phyloP scores from a whole-genome alignment of 805 yeast genomes.

The Lachancea fermentati region DNA sequence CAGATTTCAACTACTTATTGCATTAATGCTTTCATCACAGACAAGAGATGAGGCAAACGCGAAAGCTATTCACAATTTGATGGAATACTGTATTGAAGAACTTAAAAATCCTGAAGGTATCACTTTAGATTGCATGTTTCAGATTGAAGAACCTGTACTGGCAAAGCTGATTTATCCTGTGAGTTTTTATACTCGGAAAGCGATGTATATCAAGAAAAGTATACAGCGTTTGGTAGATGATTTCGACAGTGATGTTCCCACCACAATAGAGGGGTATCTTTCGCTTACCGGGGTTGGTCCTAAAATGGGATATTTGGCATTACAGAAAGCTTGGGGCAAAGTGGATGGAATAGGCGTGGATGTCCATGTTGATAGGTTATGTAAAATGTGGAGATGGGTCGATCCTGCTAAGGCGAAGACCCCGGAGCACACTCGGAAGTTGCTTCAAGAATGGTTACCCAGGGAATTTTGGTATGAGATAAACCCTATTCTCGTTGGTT shows the following conservation, averaged over 20 bases:
- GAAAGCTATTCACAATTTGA: constrained; percentile 60
- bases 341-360: constrained; percentile 91
- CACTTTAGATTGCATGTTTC: constrained; percentile 47
- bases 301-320: constrained; percentile 80
- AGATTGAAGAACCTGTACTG: constrained; percentile 48
- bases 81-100: constrained; percentile 42
- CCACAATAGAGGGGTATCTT: constrained; percentile 55
- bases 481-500: constrained; percentile 84
- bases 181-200: constrained; percentile 82
- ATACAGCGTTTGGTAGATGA: constrained; percentile 45
- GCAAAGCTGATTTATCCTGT: constrained; percentile 70
- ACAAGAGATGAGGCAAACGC: constrained; percentile 86
- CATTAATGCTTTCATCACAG: constrained; percentile 85
- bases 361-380: constrained; percentile 78
- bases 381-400: constrained; percentile 80
- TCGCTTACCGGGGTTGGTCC: constrained; percentile 91
- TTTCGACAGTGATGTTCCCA: constrained; percentile 68
- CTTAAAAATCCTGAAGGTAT: constrained; percentile 42
- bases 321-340: constrained; percentile 76
- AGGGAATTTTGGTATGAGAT: constrained; percentile 72
- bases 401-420: constrained; percentile 39
- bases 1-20: constrained; percentile 70
- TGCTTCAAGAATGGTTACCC: constrained; percentile 71
- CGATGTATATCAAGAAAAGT: constrained; percentile 60
- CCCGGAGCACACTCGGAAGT: constrained; percentile 71